Evolutionary conservation across 2,329 filamentous ascomycete species (phyloP).

Genomic region (Lasiodiplodia citricola): DNA sequence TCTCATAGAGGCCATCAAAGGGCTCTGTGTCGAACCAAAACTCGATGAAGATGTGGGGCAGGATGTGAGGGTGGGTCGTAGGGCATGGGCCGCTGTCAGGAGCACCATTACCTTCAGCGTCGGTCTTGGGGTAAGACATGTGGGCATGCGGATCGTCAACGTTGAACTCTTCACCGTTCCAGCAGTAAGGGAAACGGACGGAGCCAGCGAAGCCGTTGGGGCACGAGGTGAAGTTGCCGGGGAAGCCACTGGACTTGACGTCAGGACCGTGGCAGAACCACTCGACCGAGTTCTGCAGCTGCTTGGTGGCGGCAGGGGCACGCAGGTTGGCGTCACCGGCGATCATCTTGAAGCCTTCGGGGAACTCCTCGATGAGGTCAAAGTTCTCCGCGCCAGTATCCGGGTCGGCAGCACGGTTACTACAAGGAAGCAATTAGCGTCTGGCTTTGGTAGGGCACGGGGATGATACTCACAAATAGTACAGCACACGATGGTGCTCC

Average conservation of each 20-base stretch:
- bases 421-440: neutral
- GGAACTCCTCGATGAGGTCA: conserved; percentile 42
- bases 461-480: conserved; percentile 35
- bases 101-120: conserved; percentile 39
- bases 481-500: conserved; percentile 42
- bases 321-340: conserved; percentile 41
- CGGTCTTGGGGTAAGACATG: conserved; percentile 46
- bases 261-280: conserved; percentile 27
- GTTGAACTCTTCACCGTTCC: conserved; percentile 43
- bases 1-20: conserved; percentile 41
- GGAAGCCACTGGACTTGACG: conserved; percentile 36
- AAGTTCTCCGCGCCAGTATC: conserved; percentile 41
- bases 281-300: conserved; percentile 34
- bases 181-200: conserved; percentile 45
- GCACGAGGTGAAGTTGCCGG: conserved; percentile 45
- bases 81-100: conserved; percentile 42
- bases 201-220: conserved; percentile 42
- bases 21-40: conserved; percentile 45
- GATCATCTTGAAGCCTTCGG: conserved; percentile 44
- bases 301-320: conserved; percentile 33
- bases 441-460: neutral
- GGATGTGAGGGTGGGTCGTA: conserved; percentile 37
- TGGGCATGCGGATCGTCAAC: conserved; percentile 40
- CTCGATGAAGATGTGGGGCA: conserved; percentile 47
- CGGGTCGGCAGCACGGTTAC: conserved; percentile 26